Conservation (phyloP, 192 early-diverging fungal genomes). For the Allomyces javanicus region DNA sequence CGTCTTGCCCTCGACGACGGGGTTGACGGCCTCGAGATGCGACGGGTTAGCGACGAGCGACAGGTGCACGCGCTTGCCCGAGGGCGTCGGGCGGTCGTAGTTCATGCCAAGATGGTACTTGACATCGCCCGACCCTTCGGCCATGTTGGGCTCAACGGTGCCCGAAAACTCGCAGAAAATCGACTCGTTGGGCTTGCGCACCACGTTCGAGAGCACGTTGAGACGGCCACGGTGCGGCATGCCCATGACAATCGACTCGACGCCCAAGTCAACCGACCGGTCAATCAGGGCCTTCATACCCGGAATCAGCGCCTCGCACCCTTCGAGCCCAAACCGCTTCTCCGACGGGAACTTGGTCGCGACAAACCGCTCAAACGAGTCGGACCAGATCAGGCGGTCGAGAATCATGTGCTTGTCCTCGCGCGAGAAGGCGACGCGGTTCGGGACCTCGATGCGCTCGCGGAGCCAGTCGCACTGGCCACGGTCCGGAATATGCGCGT, state of each 20-base stretch:
- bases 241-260: constrained; percentile 89
- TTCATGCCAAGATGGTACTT: constrained; percentile 89
- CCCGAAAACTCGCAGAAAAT: constrained; percentile 98
- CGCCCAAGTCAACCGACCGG: constrained; percentile 79
- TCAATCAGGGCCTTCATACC: constrained; percentile 98
- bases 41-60: constrained; percentile 97
- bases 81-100: constrained; percentile 87
- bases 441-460: constrained; percentile 70
- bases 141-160: constrained; percentile 50
- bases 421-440: constrained; percentile 68
- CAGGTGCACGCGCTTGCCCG: constrained; percentile 89
- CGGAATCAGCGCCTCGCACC: constrained; percentile 90
- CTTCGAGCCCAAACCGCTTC: constrained; percentile 96
- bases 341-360: constrained; percentile 91
- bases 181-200: constrained; percentile 93
- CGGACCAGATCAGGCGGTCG: constrained; percentile 92
- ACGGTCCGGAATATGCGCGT: constrained; percentile 95
- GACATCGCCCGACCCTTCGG: constrained; percentile 93
- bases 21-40: constrained; percentile 93
- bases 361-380: constrained; percentile 89
- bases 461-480: constrained; percentile 94
- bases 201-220: constrained; percentile 97
- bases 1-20: constrained; percentile 96
- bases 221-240: constrained; percentile 99
- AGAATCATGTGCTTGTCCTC: constrained; percentile 82